These are phyloP conservation scores for Pinguiococcus pyrenoidosus DNA, from an alignment of 108 stramenopile species.

Conservation along the genomic window DNA sequence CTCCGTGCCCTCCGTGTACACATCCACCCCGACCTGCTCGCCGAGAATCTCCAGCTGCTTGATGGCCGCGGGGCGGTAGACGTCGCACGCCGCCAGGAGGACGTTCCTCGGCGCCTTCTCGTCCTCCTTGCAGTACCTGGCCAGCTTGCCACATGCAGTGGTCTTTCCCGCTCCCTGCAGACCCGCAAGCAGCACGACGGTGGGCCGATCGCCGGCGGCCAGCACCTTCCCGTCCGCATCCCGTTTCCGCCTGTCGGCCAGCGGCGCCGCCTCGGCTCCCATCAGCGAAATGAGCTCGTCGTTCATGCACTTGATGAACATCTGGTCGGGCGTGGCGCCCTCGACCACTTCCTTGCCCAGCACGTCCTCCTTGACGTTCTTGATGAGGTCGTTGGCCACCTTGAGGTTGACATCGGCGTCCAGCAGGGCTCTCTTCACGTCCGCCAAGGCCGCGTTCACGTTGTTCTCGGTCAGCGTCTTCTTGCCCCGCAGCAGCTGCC, in stretches of 20 bases:
- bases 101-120: conserved; percentile 38
- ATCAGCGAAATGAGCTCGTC: conserved; percentile 82
- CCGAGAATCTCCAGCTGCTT: conserved; percentile 77
- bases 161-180: conserved; percentile 91
- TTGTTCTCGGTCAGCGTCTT: conserved; percentile 62
- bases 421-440: conserved; percentile 65
- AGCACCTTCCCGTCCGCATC: too few species aligned
- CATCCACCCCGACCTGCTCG: conserved; percentile 54
- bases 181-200: conserved; percentile 77
- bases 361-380: conserved; percentile 58
- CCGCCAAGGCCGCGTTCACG: conserved; percentile 58
- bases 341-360: conserved; percentile 60
- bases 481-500: too few species aligned
- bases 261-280: conserved; percentile 48
- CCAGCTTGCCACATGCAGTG: conserved; percentile 81
- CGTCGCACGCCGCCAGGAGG: conserved; percentile 76
- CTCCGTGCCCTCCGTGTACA: conserved; percentile 10
- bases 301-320: conserved; percentile 87
- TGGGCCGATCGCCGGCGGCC: too few species aligned
- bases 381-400: conserved; percentile 72
- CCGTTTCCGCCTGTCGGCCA: conserved; percentile 4
- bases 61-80: conserved; percentile 89
- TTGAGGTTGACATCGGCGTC: conserved; percentile 76
- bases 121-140: conserved; percentile 51
- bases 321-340: conserved; percentile 78